Evolutionary conservation across 2,329 filamentous ascomycete species (phyloP), one percentile per base, ranked within the genome.

Genomic region (Beauveria rudraprayagi): DNA sequence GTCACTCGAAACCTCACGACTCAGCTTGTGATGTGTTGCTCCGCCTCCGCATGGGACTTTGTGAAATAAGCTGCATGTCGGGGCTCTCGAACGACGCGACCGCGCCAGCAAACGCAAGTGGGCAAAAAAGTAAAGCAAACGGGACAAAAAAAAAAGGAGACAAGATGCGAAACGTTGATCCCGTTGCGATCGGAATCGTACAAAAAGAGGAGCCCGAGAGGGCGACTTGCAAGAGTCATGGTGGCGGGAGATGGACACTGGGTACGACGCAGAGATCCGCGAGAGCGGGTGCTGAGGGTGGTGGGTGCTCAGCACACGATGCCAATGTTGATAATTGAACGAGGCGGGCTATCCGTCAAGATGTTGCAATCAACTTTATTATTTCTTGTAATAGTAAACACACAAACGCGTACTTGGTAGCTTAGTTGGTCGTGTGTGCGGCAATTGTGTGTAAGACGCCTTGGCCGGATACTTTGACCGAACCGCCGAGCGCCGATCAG

Each of bases 141-240:
- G 22, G 22, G 22, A 22, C 22, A 34, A 10, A 10, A 51, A 8
- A 41, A 17, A 50, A 28, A 22, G 19, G 19, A 50, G 30, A 34
- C 30, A 50, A 19, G 19, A 34, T 34, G 11, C 2, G 16, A 22
- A 24, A 30, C 30, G 30, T 14, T 34, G 11, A 2, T 10, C 16
- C 52, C 37, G 6, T 41, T 30, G 47, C 43, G 56, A 59, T 59
- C 56, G 47, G 34, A 51, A 59, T 59, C 56, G 56, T 30, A 17
- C 14, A 28, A 51, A 51, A 59, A 43, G 56, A 58, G 46, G 46
- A 51, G 46, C 30, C 44, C n/a, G 17, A 30, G 17, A 24, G 9
- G 37, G 24, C 19, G 30, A 40, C 14, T 16, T 16, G n/a, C 44
- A 26, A 52, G 56, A 59, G 56, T 59, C 56, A 59, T 51, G 46